Conservation (phyloP, 2,329 filamentous ascomycete species). For the Penicillium sp. region DNA sequence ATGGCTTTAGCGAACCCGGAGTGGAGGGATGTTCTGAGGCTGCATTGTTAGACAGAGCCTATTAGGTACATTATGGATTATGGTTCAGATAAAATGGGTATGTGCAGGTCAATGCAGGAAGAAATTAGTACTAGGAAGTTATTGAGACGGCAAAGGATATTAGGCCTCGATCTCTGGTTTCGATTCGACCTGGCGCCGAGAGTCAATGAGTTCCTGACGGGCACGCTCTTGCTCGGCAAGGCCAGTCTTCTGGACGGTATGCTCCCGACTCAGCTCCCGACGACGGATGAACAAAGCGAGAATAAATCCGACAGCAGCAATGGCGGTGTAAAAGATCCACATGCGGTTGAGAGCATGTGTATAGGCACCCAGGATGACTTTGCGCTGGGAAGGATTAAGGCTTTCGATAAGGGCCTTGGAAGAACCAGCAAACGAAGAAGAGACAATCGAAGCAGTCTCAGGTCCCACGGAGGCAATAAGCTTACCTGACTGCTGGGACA, state of each 20-base stretch:
- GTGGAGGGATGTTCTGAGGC: not conserved
- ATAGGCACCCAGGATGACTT: slow-evolving; percentile 44
- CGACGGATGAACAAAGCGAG: slow-evolving; percentile 42
- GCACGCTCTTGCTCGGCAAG: slow-evolving; percentile 46
- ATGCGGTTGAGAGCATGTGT: slow-evolving; percentile 47
- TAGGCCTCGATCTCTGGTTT: slow-evolving; percentile 53
- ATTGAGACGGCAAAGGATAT: not conserved
- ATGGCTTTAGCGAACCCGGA: not conserved
- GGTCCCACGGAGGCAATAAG: slow-evolving; percentile 33
- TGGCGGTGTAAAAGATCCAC: slow-evolving; percentile 52
- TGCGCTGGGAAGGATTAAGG: slow-evolving; percentile 35
- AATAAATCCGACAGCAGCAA: slow-evolving; percentile 38
- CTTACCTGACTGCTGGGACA: slow-evolving; percentile 31
- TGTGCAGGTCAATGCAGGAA: not conserved
- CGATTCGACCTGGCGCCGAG: slow-evolving; percentile 60
- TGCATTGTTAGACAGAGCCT: not conserved
- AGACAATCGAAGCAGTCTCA: slow-evolving; percentile 26
- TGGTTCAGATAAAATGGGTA: not conserved
- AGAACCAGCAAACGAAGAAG: slow-evolving; percentile 38
- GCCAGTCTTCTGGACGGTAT: slow-evolving; percentile 48
- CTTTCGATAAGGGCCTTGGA: slow-evolving; percentile 34
- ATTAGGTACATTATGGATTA: not conserved
- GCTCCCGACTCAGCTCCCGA: slow-evolving; percentile 40
- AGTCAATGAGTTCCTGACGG: slow-evolving; percentile 46
- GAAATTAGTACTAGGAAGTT: not conserved